phyloP scores from a whole-genome alignment of 768 basidiomycete species.

The Leccinum fibrillosum region DNA sequence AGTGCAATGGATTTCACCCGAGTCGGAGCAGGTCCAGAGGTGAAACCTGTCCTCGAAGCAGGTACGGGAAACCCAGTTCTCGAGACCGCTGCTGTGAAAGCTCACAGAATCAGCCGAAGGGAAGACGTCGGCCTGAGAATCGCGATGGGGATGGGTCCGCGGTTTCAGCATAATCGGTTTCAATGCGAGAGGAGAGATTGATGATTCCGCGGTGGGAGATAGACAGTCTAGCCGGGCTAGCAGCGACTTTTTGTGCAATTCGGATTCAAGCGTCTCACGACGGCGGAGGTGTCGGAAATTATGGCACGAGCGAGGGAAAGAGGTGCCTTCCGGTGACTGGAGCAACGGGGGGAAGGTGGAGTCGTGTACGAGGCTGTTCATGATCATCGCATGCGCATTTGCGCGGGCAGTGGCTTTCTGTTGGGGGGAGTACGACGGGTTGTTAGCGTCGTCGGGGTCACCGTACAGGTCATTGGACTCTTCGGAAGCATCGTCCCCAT shows the following conservation, averaged over 20 bases:
- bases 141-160: slow-evolving; percentile 34
- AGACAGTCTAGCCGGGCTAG: slow-evolving; percentile 43
- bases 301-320: slow-evolving; percentile 61
- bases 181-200: slow-evolving; percentile 44
- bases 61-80: slow-evolving; percentile 67
- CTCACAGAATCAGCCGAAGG: slow-evolving; percentile 12
- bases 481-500: slow-evolving; percentile 34
- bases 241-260: slow-evolving; percentile 50
- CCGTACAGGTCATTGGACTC: slow-evolving; percentile 37
- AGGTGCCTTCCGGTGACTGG: slow-evolving; percentile 30
- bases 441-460: slow-evolving; percentile 15
- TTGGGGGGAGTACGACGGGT: slow-evolving; percentile 20
- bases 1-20: slow-evolving; percentile 31
- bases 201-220: slow-evolving; percentile 38
- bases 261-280: slow-evolving; percentile 40
- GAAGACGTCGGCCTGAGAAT: slow-evolving; percentile 29
- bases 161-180: slow-evolving; percentile 28
- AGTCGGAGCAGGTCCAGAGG: slow-evolving; percentile 48
- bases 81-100: slow-evolving; percentile 40
- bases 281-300: slow-evolving; percentile 34
- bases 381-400: slow-evolving; percentile 42
- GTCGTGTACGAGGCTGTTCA: slow-evolving; percentile 42
- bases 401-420: slow-evolving; percentile 32
- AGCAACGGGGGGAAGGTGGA: slow-evolving; percentile 49
- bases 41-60: slow-evolving; percentile 72